These are phyloP conservation scores for Botryotinia convoluta DNA, from an alignment of 2,329 filamentous ascomycete genomes.

Conservation along the genomic window DNA sequence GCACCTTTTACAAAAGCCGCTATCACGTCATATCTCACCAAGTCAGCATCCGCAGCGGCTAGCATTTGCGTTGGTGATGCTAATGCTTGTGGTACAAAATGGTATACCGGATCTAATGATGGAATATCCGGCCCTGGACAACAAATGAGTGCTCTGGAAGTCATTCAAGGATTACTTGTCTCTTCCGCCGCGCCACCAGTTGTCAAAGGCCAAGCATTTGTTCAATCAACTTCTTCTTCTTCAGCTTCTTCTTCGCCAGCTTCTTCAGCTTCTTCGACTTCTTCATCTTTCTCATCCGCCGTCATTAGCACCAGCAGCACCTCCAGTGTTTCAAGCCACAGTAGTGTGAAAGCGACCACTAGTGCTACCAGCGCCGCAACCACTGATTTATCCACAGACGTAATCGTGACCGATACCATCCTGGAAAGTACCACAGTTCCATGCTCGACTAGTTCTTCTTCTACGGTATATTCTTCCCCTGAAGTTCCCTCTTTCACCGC, in stretches of 20 bases:
- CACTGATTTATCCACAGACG: not conserved
- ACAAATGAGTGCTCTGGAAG: conserved; percentile 63
- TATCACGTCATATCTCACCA: conserved; percentile 49
- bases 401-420: not conserved
- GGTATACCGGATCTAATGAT: conserved; percentile 59
- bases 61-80: conserved; percentile 55
- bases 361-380: not conserved
- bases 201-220: conserved; percentile 19
- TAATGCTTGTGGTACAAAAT: conserved; percentile 56
- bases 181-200: conserved; percentile 36
- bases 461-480: not conserved
- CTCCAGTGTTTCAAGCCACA: not conserved
- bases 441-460: conserved; percentile 5
- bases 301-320: not conserved
- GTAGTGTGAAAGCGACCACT: not conserved
- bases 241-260: not conserved
- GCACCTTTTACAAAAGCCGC: conserved; percentile 51
- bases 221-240: conserved; percentile 20
- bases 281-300: not conserved
- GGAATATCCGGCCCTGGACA: conserved; percentile 56
- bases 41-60: conserved; percentile 56
- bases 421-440: not conserved
- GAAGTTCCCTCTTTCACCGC: not conserved
- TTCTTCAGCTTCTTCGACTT: not conserved
- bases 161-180: conserved; percentile 57